These are phyloP conservation scores for Tubosaeta sp. DNA, from an alignment of 768 basidiomycete genomes.

Conservation along the genomic window DNA sequence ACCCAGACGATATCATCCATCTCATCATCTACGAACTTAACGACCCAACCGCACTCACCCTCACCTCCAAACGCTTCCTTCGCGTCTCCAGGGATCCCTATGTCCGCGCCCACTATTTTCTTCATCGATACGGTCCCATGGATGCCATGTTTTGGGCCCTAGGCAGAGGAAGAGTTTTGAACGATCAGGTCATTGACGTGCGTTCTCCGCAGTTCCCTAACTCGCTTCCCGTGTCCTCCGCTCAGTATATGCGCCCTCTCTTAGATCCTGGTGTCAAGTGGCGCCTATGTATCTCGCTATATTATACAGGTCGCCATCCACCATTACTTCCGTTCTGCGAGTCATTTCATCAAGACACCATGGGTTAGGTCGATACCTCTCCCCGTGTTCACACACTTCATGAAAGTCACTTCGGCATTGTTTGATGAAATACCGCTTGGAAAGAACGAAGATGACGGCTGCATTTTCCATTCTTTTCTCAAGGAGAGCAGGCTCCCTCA, in stretches of 20 bases:
- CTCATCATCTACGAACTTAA: constrained; percentile 68
- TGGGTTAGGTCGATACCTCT: constrained; percentile 70
- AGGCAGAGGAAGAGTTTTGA: constrained; percentile 63
- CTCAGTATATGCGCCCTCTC: constrained; percentile 27
- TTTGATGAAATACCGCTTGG: constrained; percentile 65
- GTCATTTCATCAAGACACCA: constrained; percentile 68
- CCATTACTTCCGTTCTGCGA: constrained; percentile 69
- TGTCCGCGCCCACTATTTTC: constrained; percentile 74
- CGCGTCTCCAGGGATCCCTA: constrained; percentile 68
- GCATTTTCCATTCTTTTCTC: constrained; percentile 58
- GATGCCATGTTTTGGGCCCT: constrained; percentile 76
- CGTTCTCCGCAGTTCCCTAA: constrained; percentile 26
- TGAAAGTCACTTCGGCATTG: constrained; percentile 50
- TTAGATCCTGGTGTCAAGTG: constrained; percentile 70
- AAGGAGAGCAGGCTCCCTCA: constrained; percentile 65
- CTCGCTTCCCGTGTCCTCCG: constrained; percentile 14
- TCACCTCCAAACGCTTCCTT: constrained; percentile 54
- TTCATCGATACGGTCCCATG: constrained; percentile 63
- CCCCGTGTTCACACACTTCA: constrained; percentile 58
- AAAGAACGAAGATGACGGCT: constrained; percentile 76
- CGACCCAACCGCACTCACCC: constrained; percentile 58
- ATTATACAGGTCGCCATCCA: constrained; percentile 74
- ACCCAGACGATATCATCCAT: constrained; percentile 61
- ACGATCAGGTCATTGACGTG: constrained; percentile 66
- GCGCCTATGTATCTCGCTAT: constrained; percentile 76